Base-by-base conservation (phyloP, 768 basidiomycete genomes). In the Tephrocybe sp. region DNA sequence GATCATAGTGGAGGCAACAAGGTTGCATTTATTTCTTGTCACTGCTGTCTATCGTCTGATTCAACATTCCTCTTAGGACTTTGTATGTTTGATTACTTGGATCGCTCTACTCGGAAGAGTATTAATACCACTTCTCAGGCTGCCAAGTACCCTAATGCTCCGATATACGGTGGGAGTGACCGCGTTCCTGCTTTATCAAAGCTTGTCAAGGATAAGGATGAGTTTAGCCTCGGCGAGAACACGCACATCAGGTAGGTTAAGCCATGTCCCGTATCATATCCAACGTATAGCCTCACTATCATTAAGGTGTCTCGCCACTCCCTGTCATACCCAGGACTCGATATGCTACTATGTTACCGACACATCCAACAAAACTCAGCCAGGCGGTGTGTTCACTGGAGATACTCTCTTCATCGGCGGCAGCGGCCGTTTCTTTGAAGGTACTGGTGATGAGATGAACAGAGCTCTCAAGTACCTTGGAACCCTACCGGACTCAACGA, bases 321-420 rank as follows among this genome's bases (percentile, higher is more conserved):
- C 93, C 1, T 95, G 93, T 69, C 96, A 98, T 66, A 98, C 96
- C 3, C 89, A 90, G 64, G 96, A 98, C 69, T 97, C 95, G 13
- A 95, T 96, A 59, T 97, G 90, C 74, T 98, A 84, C 74, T 78
- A 88, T 64, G 78, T 84, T 47, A 91, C 87, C 26, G 71, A 77
- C 50, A 65, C 73, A 18, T 55, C 64, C 19, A 68, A 79, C 21
- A 59, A 72, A 40, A 64, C 66, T 21, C 83, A 83, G 52, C 73
- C 87, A 0, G 87, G 87, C 16, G 87, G 76, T 13, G 91, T 98
- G 30, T 96, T 98, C 69, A 97, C 96, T 0, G 96, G 96, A 13
- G 93, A 97, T 63, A 97, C 93, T 1, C 82, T 97, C 46, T 96
- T 97, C 73, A 74, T 79, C 65, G 87, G 76, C 22, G 92, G 93